Conservation (phyloP, 805 yeast genomes). For the Starmerella etchellsii region DNA sequence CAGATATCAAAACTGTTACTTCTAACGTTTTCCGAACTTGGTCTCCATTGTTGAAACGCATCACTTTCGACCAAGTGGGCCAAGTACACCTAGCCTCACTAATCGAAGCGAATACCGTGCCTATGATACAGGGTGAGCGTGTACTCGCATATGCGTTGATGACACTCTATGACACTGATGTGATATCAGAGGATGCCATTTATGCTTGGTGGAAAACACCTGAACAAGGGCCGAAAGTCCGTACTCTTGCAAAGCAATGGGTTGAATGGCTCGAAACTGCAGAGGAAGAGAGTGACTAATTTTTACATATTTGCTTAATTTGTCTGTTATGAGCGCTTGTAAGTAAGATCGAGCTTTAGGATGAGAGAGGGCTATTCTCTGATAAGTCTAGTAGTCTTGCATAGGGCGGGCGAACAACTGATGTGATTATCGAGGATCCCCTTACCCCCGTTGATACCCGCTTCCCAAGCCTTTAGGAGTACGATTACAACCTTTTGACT, state of each 20-base stretch:
- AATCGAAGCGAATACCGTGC: constrained; percentile 37
- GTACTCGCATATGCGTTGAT: constrained; percentile 40
- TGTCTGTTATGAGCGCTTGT: not conserved
- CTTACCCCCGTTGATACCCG: no score
- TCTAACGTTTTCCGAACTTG: constrained; percentile 65
- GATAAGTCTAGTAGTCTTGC: no score
- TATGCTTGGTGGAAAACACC: constrained; percentile 64
- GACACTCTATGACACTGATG: constrained; percentile 66
- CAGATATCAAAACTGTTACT: constrained; percentile 66
- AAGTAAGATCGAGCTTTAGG: not conserved
- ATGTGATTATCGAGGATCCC: no score
- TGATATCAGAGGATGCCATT: constrained; percentile 70
- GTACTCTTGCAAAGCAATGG: constrained; percentile 54
- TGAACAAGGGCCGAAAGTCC: constrained; percentile 36
- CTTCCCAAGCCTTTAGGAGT: no score
- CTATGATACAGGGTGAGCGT: constrained; percentile 31
- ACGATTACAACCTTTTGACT: no score
- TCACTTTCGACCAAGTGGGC: constrained; percentile 70
- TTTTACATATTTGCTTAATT: not conserved
- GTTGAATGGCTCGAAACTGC: constrained; percentile 81
- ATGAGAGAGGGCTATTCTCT: not conserved
- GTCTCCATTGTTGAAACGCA: constrained; percentile 71
- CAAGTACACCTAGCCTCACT: constrained; percentile 52
- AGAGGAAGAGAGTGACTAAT: constrained; percentile 44
- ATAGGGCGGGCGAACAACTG: no score